Evolutionary conservation across 164 flowering plant genomes (phyloP).

Genomic region (Chimonanthus praecox): DNA sequence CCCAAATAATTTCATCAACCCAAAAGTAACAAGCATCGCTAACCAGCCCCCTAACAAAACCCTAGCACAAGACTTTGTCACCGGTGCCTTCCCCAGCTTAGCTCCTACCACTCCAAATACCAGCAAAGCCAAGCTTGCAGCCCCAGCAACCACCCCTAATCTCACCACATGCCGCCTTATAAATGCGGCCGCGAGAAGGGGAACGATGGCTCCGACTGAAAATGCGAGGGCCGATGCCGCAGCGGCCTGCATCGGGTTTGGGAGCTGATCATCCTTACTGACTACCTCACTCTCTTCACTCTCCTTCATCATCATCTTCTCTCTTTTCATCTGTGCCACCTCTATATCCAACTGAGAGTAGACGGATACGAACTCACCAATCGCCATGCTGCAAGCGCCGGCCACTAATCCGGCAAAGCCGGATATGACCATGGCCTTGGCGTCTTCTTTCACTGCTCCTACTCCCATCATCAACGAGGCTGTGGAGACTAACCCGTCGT

Average conservation of each 20-base stretch:
- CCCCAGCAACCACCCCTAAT: constrained; percentile 19
- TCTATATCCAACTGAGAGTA: constrained; percentile 30
- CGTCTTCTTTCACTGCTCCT: constrained; percentile 21
- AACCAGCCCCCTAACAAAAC: constrained; percentile 30
- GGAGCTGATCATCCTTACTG: constrained; percentile 6
- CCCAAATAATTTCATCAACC: constrained; percentile 22
- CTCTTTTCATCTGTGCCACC: constrained; percentile 24
- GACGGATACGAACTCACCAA: constrained; percentile 28
- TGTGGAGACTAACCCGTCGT: constrained; percentile 30
- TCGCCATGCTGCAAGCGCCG: constrained; percentile 34
- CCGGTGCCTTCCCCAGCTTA: constrained; percentile 21
- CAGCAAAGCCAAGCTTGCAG: constrained; percentile 18
- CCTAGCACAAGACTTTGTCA: constrained; percentile 19
- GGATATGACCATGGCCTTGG: constrained; percentile 22
- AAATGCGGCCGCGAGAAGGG: constrained; percentile 20
- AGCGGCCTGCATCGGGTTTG: constrained; percentile 20
- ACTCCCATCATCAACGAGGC: constrained; percentile 30
- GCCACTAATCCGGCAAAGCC: constrained; percentile 27
- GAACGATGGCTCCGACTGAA: constrained; percentile 19
- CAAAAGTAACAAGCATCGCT: constrained; percentile 30
- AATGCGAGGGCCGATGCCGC: constrained; percentile 25
- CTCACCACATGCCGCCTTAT: constrained; percentile 14
- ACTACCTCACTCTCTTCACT: neutral
- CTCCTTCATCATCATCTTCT: neutral
- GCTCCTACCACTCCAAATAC: constrained; percentile 25